Percentiles rank a stretch among this genome's conserved stretches.
phyloP scores from a whole-genome alignment of 1,284 basidiomycete genomes.

The Ganoderma sp. region DNA sequence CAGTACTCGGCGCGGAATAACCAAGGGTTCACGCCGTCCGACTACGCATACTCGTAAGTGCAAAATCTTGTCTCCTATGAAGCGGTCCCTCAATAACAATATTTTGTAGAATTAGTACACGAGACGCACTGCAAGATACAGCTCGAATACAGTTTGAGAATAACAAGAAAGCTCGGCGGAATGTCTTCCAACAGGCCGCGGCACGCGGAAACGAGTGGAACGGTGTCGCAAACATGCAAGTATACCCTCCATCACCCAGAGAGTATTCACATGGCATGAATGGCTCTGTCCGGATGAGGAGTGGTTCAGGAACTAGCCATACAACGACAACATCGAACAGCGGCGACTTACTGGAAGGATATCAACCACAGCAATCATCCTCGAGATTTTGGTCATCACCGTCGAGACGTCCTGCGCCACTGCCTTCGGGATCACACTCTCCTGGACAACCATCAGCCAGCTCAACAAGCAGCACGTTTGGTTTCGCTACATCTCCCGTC shows the following conservation, averaged over 20 bases:
- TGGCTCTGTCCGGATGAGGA: conserved; percentile 63
- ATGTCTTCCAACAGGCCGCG: conserved; percentile 71
- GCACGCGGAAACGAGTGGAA: conserved; percentile 66
- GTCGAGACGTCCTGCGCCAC: conserved; percentile 37
- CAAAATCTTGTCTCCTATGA: not conserved
- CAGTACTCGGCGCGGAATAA: conserved; percentile 84
- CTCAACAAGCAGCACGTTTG: conserved; percentile 51
- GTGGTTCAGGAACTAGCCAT: conserved; percentile 79
- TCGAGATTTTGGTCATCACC: conserved; percentile 49
- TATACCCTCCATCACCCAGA: conserved; percentile 37
- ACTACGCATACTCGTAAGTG: conserved; percentile 89
- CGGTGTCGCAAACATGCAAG: conserved; percentile 41
- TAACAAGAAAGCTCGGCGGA: conserved; percentile 74
- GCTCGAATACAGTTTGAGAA: conserved; percentile 75
- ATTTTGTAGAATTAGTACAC: conserved; percentile 63
- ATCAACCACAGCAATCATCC: conserved; percentile 34
- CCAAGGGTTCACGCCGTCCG: conserved; percentile 88
- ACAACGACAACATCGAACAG: conserved; percentile 77
- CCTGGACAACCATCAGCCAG: conserved; percentile 59
- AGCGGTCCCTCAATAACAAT: not conserved
- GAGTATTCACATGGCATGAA: conserved; percentile 31
- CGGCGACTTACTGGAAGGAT: conserved; percentile 60
- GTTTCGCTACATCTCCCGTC: conserved; percentile 52
- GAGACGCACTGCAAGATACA: conserved; percentile 77
- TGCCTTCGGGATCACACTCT: conserved; percentile 50